Base-by-base conservation (phyloP, 2,329 filamentous ascomycete species). In the Ophiocordyceps camponoti-rufipedis region DNA sequence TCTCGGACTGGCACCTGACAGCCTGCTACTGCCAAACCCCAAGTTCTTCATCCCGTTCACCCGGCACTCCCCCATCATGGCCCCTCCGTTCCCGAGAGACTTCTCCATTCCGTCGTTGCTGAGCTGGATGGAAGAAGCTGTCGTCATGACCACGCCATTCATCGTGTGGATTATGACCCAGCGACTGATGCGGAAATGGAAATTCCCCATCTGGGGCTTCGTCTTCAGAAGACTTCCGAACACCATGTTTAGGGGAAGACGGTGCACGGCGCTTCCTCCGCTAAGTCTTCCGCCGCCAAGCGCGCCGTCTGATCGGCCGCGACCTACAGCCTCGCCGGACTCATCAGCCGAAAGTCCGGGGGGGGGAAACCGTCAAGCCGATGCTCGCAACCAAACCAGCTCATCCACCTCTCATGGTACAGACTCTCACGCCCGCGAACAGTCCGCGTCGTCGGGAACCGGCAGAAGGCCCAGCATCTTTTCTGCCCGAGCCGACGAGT, bases 31-130 rank as follows among this genome's bases (percentile, higher is more conserved):
- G 3, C 74, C 74, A 0, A 56, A 54, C 8, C 59, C 60, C 35
- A 61, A 56, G 5, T 78, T 69, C 54, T 76, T 76, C 50, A 53
- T 78, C 16, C 74, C 74, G 0, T 77, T 75, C 43, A 68, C 70
- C 12, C 52, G 59, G 8, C 57, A 64, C 12, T 77, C 73, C 0
- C 71, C 71, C 1, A 68, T 75, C 28, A 55, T 61, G 1, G 56
- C 68, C 0, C 72, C 71, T 2, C 65, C 68, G 2, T 57, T 63
- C 0, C 62, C 64, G 0, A 49, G 58, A 4, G 61, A 64, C 3
- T 54, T 71, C 16, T 63, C 57, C 10, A 46, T 56, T 4, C 49
- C 56, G 5, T 65, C 66, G 13, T 41, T 75, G 5, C 46, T 62
- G 2, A 51, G 54, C 23, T 78, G 72, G 70, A 16, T 62, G 0